Base-by-base conservation (phyloP, 495 filamentous ascomycete genomes). In the Cryomyces minteri region DNA sequence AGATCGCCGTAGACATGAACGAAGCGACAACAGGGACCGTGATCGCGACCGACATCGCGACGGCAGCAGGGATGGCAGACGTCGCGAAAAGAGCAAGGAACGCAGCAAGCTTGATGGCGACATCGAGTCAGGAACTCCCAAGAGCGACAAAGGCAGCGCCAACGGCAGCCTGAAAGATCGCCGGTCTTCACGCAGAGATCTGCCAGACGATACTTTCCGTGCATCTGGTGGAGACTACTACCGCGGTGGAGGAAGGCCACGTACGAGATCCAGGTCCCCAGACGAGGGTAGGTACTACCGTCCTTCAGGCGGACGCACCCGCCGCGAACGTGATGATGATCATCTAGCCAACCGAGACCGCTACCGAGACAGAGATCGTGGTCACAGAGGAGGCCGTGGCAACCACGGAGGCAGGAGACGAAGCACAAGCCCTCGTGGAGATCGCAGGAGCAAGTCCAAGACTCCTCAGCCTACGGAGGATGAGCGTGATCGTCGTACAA, bases 401-500 rank as follows among this genome's bases (percentile, higher is more conserved):
- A 68, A 67, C 36, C 65, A 65, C 32, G 60, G 62, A 43, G 62
- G 58, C 25, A 66, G 73, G 54, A 70, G 70, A 58, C 64, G 58
- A 43, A 45, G 53, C 9, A 43, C 67, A 72, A 68, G 68, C 73
- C 62, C 50, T 66, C 58, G 54, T 60, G 60, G 56, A 36, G 34
- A 38, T 9, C n/a, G 8, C 9, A 41, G 28, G 28, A 42, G 43
- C 41, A 53, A 47, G 40, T 43, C 48, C 6, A 38, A 32, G 28
- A 50, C 48, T 4, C 57, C 57, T 4, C 79, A 80, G 51, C 75
- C 82, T 34, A 94, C 82, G 49, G 88, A 95, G 60, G 90, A 96
- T 66, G 88, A 96, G 62, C 84, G 88, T 55, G 90, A 98, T 67
- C 78, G 84, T 49, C 82, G 92, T 49, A 98, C 90, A 51, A 84